These are phyloP conservation scores for Botrytis byssoidea DNA, from an alignment of 2,329 filamentous ascomycete genomes.

Conservation along the genomic window DNA sequence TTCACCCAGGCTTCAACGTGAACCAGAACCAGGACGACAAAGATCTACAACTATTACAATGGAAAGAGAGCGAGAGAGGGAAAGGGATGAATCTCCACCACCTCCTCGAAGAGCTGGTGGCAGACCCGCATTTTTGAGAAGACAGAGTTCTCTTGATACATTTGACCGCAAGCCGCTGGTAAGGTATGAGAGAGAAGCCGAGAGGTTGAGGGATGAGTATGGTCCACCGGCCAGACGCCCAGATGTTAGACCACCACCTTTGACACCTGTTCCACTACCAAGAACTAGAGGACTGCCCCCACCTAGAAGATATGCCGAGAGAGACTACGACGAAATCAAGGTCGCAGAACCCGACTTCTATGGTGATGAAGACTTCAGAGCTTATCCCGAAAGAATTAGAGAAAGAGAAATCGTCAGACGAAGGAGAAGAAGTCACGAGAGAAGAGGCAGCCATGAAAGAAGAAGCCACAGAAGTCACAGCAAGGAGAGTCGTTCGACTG, in stretches of 20 bases:
- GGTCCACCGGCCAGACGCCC: conserved; percentile 50
- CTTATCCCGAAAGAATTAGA: conserved; percentile 57
- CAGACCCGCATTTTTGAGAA: conserved; percentile 68
- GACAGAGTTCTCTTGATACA: conserved; percentile 87
- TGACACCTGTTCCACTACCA: conserved; percentile 66
- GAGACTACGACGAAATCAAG: conserved; percentile 64
- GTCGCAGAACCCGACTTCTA: conserved; percentile 66
- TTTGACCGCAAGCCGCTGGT: conserved; percentile 73
- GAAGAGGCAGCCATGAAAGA: conserved; percentile 36
- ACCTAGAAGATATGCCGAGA: conserved; percentile 56
- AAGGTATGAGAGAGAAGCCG: conserved; percentile 40
- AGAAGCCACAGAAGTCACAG: conserved; percentile 30
- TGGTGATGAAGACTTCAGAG: conserved; percentile 70
- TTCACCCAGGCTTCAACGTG: conserved; percentile 38
- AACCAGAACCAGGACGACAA: conserved; percentile 41
- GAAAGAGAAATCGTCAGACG: conserved; percentile 60
- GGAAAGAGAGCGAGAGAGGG: conserved; percentile 31
- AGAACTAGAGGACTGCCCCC: conserved; percentile 60
- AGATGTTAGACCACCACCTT: conserved; percentile 46
- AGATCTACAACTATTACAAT: conserved; percentile 37
- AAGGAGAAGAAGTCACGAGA: conserved; percentile 38
- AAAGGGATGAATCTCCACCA: conserved; percentile 32
- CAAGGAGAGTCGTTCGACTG: conserved; percentile 34
- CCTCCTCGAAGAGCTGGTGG: conserved; percentile 42
- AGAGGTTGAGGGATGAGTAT: conserved; percentile 57